Evolutionary conservation across 495 filamentous ascomycete genomes (phyloP).

Genomic region (Tuber indicum): DNA sequence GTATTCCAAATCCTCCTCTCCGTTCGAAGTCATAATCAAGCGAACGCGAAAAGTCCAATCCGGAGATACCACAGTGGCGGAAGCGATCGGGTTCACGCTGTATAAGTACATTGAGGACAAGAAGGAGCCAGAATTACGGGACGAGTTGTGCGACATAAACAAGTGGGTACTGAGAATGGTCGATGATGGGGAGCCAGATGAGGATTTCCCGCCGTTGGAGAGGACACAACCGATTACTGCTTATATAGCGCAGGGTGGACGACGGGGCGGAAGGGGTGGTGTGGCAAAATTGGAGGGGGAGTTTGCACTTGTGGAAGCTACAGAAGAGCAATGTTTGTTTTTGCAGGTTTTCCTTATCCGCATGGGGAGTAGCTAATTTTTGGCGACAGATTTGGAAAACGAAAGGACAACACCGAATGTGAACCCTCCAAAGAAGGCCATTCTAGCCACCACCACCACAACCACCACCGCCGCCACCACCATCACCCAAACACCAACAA

Average conservation of each 20-base stretch:
- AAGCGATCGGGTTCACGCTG: slow-evolving; percentile 78
- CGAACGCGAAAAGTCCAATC: slow-evolving; percentile 60
- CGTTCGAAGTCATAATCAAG: slow-evolving; percentile 66
- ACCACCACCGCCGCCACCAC: slow-evolving; percentile 40
- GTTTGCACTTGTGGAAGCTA: slow-evolving; percentile 79
- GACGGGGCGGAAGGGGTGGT: slow-evolving; percentile 53
- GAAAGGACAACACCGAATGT: slow-evolving; percentile 66
- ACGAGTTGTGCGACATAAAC: slow-evolving; percentile 74
- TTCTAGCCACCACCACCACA: slow-evolving; percentile 42
- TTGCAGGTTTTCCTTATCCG: background rate
- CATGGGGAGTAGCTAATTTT: background rate
- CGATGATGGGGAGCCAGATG: slow-evolving; percentile 87
- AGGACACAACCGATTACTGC: slow-evolving; percentile 69
- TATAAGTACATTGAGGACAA: slow-evolving; percentile 80
- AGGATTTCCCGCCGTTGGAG: slow-evolving; percentile 79
- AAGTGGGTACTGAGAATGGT: slow-evolving; percentile 88
- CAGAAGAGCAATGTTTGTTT: slow-evolving; percentile 53
- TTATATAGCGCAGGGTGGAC: slow-evolving; percentile 71
- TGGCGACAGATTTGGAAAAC: slow-evolving; percentile 58
- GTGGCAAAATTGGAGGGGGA: slow-evolving; percentile 83
- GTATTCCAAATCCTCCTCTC: slow-evolving; percentile 53
- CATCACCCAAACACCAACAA: slow-evolving; percentile 43
- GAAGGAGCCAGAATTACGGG: slow-evolving; percentile 59
- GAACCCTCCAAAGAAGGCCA: slow-evolving; percentile 43
- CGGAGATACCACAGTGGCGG: slow-evolving; percentile 71